Evolutionary conservation across 2,329 filamentous ascomycete species (phyloP).

Genomic region (Phialemonium atrogriseum): DNA sequence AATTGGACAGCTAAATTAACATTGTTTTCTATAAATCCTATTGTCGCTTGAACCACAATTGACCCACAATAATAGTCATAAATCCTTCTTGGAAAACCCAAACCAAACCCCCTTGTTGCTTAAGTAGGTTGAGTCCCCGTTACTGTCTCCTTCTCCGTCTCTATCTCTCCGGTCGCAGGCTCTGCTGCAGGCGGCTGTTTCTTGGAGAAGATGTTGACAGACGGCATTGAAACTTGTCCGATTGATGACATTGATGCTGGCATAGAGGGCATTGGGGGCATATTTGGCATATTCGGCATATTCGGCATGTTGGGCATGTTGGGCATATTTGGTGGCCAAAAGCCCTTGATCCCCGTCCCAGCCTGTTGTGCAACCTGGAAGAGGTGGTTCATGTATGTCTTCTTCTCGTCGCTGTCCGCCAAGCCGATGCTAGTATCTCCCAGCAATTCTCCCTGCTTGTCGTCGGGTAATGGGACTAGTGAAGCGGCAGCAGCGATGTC

Average conservation of each 20-base stretch:
- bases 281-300: slow-evolving; percentile 2
- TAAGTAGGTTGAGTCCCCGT: no score
- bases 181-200: no score
- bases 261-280: no score
- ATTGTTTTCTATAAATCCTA: no score
- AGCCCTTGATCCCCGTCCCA: slow-evolving; percentile 35
- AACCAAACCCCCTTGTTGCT: no score
- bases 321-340: slow-evolving; percentile 33
- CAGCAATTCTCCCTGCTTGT: slow-evolving; percentile 22
- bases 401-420: slow-evolving; percentile 20
- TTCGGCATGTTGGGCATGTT: slow-evolving; percentile 18
- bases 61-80: no score
- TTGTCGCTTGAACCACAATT: no score
- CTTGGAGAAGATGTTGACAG: slow-evolving; percentile 13
- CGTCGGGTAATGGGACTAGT: slow-evolving; percentile 37
- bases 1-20: no score
- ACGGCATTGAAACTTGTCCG: slow-evolving; percentile 12
- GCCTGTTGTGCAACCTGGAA: slow-evolving; percentile 40
- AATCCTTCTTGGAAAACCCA: no score
- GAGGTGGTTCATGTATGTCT: slow-evolving; percentile 39
- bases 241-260: slow-evolving; percentile 2
- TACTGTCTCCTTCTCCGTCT: no score
- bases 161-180: no score
- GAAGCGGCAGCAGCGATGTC: slow-evolving; percentile 45
- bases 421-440: no score